These are phyloP conservation scores for Silene uniflora DNA, from an alignment of 148 eudicot genomes.

Conservation along the genomic window DNA sequence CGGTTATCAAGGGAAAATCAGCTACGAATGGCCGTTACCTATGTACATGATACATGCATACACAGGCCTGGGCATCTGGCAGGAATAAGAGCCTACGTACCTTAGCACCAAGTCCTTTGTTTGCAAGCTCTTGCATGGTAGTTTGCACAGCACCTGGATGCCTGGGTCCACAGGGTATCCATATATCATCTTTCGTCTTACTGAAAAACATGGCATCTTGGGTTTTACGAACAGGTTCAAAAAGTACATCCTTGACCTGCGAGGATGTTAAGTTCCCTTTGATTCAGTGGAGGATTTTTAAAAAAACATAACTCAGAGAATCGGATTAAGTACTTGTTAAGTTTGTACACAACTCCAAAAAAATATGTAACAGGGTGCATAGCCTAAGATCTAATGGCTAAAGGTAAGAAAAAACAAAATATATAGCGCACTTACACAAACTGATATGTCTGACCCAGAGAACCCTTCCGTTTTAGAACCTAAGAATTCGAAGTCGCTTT, in stretches of 20 bases:
- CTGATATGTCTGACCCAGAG: slow-evolving; percentile 94
- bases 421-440: slow-evolving; percentile 68
- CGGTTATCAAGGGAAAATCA: neutral
- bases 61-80: neutral
- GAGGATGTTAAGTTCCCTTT: neutral
- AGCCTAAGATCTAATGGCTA: too few relatives aligned
- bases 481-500: slow-evolving; percentile 75
- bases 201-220: slow-evolving; percentile 93
- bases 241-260: slow-evolving; percentile 90
- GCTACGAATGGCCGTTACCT: neutral
- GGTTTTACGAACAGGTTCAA: slow-evolving; percentile 97
- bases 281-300: too few relatives aligned
- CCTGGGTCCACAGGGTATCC: slow-evolving; percentile 91
- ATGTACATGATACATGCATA: neutral
- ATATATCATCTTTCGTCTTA: slow-evolving; percentile 46
- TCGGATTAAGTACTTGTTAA: neutral
- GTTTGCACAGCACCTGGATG: slow-evolving; percentile 79
- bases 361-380: neutral
- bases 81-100: slow-evolving; percentile 25
- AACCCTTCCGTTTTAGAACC: slow-evolving; percentile 84
- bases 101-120: slow-evolving; percentile 80
- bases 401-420: neutral
- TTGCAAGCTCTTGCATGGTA: slow-evolving; percentile 88
- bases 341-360: neutral
- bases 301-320: too few relatives aligned